Conservation (phyloP, 2,329 filamentous ascomycete genomes). For the Colletotrichum cereale region DNA sequence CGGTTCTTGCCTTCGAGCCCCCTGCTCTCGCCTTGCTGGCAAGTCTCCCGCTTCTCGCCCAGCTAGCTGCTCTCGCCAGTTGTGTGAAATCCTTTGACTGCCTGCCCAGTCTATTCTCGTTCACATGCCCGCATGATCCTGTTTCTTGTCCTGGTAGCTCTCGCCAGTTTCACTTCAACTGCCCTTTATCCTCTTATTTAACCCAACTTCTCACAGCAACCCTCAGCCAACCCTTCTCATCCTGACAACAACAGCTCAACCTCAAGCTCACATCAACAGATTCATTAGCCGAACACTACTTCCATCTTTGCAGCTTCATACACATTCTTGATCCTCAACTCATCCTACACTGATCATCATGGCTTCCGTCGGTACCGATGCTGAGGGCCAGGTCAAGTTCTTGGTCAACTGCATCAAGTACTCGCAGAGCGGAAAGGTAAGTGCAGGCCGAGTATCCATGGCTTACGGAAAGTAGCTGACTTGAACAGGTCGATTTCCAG, state of each 20-base stretch:
- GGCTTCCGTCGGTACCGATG: conserved; percentile 49
- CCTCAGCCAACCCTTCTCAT: neutral
- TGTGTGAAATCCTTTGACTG: conserved; percentile 2
- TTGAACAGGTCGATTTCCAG: conserved; percentile 71
- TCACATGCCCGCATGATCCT: neutral
- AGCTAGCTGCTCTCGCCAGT: neutral
- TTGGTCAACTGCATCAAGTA: conserved; percentile 75
- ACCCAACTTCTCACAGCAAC: neutral
- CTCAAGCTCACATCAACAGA: neutral
- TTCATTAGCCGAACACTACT: neutral
- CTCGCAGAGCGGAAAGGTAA: conserved; percentile 70
- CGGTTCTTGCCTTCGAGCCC: neutral
- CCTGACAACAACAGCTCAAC: neutral
- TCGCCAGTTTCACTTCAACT: neutral
- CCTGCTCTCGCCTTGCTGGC: neutral
- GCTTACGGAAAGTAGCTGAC: conserved; percentile 38
- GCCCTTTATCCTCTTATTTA: neutral
- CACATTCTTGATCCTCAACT: neutral
- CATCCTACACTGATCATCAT: conserved; percentile 28
- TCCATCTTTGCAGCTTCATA: neutral
- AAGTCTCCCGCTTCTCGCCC: neutral
- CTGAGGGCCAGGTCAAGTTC: conserved; percentile 72
- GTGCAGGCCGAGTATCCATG: conserved; percentile 36
- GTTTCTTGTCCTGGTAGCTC: neutral
- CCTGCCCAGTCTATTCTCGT: neutral